Percentiles rank a stretch among this genome's conserved stretches.
Conservation (phyloP, 2,329 filamentous ascomycete species). For the Xylaria sp. region DNA sequence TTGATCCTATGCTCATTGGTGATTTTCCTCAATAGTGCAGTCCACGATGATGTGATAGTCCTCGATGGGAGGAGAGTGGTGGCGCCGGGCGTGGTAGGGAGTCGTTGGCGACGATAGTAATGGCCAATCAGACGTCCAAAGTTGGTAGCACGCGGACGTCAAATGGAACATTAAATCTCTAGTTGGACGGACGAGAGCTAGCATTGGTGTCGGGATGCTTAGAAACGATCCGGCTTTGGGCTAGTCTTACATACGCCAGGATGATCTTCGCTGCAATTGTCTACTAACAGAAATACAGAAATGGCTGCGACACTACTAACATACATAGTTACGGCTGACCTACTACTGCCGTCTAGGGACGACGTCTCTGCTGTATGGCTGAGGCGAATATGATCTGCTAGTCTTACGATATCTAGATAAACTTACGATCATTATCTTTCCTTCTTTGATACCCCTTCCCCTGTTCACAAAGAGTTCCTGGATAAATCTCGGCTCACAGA, state of each 20-base stretch:
- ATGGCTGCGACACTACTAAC: not conserved
- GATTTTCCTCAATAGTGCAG: not conserved
- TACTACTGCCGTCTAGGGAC: not conserved
- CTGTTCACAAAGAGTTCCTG: not conserved
- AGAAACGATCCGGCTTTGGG: not conserved
- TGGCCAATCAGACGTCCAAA: constrained; percentile 15
- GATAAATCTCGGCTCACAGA: not conserved
- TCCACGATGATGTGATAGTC: not conserved
- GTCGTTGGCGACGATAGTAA: constrained; percentile 1
- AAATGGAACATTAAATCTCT: constrained; percentile 4
- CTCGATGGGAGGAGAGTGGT: not conserved
- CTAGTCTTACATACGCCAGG: not conserved
- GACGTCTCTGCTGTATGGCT: not conserved
- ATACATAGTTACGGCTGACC: too few species aligned
- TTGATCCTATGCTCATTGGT: not conserved
- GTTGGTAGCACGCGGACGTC: not conserved
- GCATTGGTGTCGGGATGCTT: not conserved
- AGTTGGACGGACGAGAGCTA: not conserved
- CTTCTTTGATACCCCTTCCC: not conserved
- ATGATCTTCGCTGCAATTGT: not conserved
- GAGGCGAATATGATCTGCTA: not conserved
- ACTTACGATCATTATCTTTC: not conserved
- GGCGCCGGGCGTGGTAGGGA: not conserved
- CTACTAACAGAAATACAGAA: not conserved
- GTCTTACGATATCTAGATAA: not conserved